These are phyloP conservation scores for Thermomucor indicae-seudaticae DNA, from an alignment of 371 early-diverging fungal genomes.

Conservation along the genomic window DNA sequence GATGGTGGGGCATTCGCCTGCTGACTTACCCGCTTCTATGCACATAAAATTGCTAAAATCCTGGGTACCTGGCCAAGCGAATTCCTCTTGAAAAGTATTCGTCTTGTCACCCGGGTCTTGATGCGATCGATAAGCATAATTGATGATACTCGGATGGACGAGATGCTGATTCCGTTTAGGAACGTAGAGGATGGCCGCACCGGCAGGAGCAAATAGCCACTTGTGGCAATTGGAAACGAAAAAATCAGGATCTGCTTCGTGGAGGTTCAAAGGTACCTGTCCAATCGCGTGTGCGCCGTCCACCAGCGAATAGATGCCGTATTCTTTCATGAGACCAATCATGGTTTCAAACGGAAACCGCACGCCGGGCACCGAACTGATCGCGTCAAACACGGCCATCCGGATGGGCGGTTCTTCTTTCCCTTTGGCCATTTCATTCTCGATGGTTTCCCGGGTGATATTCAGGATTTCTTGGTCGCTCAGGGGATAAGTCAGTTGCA, in stretches of 20 bases:
- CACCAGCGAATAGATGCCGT: constrained; percentile 55
- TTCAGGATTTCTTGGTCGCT: constrained; percentile 27
- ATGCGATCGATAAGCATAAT: constrained; percentile 31
- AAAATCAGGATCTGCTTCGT: constrained; percentile 57
- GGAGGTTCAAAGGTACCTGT: constrained; percentile 63
- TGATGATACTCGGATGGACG: constrained; percentile 53
- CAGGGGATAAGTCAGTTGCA: constrained; percentile 29
- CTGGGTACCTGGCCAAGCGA: constrained; percentile 39
- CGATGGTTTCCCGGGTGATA: constrained; percentile 18
- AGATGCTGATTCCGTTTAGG: constrained; percentile 44
- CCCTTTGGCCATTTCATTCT: constrained; percentile 19
- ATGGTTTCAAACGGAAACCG: constrained; percentile 58
- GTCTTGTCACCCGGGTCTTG: constrained; percentile 9
- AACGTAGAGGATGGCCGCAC: constrained; percentile 58
- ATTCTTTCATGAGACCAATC: constrained; percentile 36
- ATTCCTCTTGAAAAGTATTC: constrained; percentile 25
- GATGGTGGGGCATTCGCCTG: no score
- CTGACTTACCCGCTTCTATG: constrained; percentile 29
- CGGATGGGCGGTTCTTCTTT: constrained; percentile 29
- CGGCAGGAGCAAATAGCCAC: constrained; percentile 66
- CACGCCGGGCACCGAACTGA: constrained; percentile 52
- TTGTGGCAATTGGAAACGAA: constrained; percentile 73
- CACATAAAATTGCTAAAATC: constrained; percentile 43
- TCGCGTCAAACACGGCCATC: constrained; percentile 56
- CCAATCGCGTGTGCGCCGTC: constrained; percentile 75